phyloP scores from a whole-genome alignment of 1,139 yeast genomes.

The Yamadazyma trypodendri region DNA sequence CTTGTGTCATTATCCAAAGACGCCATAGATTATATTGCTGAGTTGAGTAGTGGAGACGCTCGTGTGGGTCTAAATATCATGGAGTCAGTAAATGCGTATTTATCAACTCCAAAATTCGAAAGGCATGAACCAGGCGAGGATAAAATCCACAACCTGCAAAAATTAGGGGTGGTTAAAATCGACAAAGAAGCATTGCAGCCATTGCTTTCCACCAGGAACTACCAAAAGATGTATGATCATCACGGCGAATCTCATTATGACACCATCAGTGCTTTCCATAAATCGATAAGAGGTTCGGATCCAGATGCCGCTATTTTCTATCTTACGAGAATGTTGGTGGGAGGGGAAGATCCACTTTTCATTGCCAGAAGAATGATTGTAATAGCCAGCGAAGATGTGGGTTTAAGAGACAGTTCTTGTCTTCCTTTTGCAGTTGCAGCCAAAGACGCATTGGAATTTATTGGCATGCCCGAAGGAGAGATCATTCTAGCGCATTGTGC shows the following conservation, averaged over 20 bases:
- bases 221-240: conserved; percentile 73
- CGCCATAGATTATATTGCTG: conserved; percentile 68
- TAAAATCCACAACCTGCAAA: conserved; percentile 17
- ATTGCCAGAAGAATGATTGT: conserved; percentile 91
- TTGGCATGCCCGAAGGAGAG: conserved; percentile 98
- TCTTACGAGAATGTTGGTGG: conserved; percentile 79
- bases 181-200: conserved; percentile 38
- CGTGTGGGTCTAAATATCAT: conserved; percentile 76
- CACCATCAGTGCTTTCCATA: conserved; percentile 91
- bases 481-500: conserved; percentile 89
- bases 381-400: conserved; percentile 90
- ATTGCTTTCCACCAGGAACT: conserved; percentile 34
- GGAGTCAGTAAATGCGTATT: conserved; percentile 49
- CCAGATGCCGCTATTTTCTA: conserved; percentile 89
- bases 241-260: conserved; percentile 94
- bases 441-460: conserved; percentile 81
- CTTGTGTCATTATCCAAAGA: conserved; percentile 54
- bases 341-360: conserved; percentile 93
- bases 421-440: conserved; percentile 86
- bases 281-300: conserved; percentile 82
- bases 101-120: conserved; percentile 33
- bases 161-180: conserved; percentile 32
- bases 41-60: conserved; percentile 86
- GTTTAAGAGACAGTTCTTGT: conserved; percentile 77
- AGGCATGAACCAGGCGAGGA: conserved; percentile 19